Evolutionary conservation across 768 basidiomycete species (phyloP), one percentile per base, ranked within the genome.

Genomic region (Boletus rubroflammeus): DNA sequence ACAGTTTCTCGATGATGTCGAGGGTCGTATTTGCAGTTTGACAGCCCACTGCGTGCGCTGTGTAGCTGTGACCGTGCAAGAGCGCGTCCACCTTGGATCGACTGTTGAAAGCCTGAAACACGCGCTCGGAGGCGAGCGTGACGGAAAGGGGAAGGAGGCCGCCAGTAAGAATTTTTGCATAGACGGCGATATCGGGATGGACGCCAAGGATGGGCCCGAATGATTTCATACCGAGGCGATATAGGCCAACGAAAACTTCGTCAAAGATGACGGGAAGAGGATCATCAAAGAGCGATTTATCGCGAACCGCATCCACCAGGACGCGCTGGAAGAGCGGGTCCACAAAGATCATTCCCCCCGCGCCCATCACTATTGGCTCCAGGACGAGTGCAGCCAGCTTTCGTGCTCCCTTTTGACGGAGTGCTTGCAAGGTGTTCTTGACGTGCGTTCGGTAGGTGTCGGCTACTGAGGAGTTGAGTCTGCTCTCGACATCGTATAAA

Each of bases 281-380:
- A 7, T 69, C 58, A 6, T 67, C 48, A 14, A 73, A 69, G 13
- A 75, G 60, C 13, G 67, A 68, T 31, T 65, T 63, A 25, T 77
- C 70, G 54, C 96, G 85, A 6, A 91, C 89, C 3, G 83, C 79
- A 62, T 97, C 93, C 38, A 98, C 74, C 59, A 98, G 70, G 29
- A 93, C 76, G 26, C 91, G 81, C 68, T 98, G 96, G 78, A 96
- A 98, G 40, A 98, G 83, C 9, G 96, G 96, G 67, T 98, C 96
- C 25, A 98, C 92, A 64, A 98, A 98, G 29, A 93, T 77, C 96
- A 98, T 98, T 0, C 96, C 96, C 0, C 92, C 96, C 0, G 96
- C 94, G 14, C 96, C 96, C 81, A 98, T 89, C 25, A 94, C 81
- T 23, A 95, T 78, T 0, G 96, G 96, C 67, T 98, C 96, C 28